Evolutionary conservation across 768 basidiomycete species (phyloP), one percentile per base, ranked within the genome.

Genomic region (Macrocybe gigantea): DNA sequence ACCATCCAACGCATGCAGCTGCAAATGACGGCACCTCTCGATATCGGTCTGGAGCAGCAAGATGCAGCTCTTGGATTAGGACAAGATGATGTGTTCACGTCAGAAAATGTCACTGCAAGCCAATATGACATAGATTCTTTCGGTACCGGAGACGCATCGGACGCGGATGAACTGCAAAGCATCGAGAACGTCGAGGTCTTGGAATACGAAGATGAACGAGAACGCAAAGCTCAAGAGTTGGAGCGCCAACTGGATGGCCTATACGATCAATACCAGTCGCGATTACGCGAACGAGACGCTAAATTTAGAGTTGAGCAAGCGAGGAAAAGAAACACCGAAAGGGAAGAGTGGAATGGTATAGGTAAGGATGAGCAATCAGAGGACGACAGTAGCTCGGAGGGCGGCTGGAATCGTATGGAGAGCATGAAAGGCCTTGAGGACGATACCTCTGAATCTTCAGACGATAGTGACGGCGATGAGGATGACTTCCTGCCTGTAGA

Each of bases 11-110:
- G 94, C 45, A 88, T 98, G 82, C 96, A 98, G 62, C 75, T 98
- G 40, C 86, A 90, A 60, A 99, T 99, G 96, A 90, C 88, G 9
- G 92, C 93, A 13, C 96, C 96, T n/a, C 71, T 94, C 55, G 96
- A 97, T 57, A 93, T 98, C 53, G 94, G 93, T 62, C 65, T 93
- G 50, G 90, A 93, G 58, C 87, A 88, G 56, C 73, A 78, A 45
- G 93, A 95, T 53, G 69, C 80, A 2, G 74, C 86, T 12, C 73
- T 95, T 12, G 73, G 69, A n/a, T 61, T 78, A 15, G 89, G 88
- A 5, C 85, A 88, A 57, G 87, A 84, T 22, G 93, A 98, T 56
- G 71, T 96, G 15, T 98, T 98, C 58, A 91, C 94, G 59, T 77
- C 98, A 37, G 80, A 71, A 42, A 71, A 75, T 38, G 34, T 38